These are phyloP conservation scores for Gentiana straminea DNA, from an alignment of 257 asterid species.

Conservation along the genomic window DNA sequence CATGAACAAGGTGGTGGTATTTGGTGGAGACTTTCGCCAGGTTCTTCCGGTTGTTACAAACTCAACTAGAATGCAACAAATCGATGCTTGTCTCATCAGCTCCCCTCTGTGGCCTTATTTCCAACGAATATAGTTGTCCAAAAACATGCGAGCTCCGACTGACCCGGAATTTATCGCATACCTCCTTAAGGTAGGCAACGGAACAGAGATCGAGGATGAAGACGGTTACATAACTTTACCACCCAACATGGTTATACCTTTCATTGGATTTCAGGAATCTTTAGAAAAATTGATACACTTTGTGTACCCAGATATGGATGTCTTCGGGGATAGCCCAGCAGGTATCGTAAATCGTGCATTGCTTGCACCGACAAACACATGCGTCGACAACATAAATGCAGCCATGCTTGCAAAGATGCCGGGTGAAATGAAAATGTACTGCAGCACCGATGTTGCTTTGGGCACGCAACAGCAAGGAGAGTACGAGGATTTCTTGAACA, in stretches of 20 bases:
- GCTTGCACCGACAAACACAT: neutral
- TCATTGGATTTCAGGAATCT: neutral
- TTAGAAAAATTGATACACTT: neutral
- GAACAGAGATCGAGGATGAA: neutral
- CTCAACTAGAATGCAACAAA: neutral
- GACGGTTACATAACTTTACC: neutral
- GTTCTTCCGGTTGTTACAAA: neutral
- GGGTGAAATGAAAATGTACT: neutral
- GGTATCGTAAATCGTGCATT: neutral
- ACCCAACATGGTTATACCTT: neutral
- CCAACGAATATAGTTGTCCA: neutral
- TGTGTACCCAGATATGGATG: neutral
- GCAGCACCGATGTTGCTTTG: neutral
- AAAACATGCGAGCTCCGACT: neutral
- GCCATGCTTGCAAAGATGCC: neutral
- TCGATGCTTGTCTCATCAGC: neutral
- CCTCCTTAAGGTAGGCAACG: neutral
- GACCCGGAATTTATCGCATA: neutral
- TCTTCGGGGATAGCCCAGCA: neutral
- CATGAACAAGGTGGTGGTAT: neutral
- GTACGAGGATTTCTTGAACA: neutral
- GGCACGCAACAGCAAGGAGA: neutral
- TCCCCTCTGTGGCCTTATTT: neutral
- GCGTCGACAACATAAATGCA: neutral
- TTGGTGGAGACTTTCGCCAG: constrained; percentile 6